These are phyloP conservation scores for Tolypocladium inflatum DNA, from an alignment of 2,329 filamentous ascomycete genomes.

Conservation along the genomic window DNA sequence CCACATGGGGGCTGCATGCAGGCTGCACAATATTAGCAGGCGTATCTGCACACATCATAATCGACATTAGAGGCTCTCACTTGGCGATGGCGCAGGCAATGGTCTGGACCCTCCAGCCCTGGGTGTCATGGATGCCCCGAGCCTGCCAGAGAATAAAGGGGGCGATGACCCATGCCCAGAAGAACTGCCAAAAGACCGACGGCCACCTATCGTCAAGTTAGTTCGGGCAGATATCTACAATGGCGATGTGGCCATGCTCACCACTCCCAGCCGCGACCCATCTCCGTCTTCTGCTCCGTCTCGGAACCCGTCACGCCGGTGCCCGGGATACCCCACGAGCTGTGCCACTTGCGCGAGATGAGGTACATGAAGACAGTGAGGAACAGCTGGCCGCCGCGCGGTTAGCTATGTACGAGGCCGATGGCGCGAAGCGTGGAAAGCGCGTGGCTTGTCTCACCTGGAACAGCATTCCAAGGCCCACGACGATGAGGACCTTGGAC, in stretches of 20 bases:
- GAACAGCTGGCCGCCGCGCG: slow-evolving; percentile 32
- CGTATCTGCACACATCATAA: background rate
- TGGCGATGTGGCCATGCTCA: slow-evolving; percentile 7
- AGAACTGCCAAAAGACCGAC: slow-evolving; percentile 49
- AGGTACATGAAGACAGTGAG: slow-evolving; percentile 49
- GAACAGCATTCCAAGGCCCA: slow-evolving; percentile 43
- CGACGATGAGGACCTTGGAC: slow-evolving; percentile 34
- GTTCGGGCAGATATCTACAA: background rate
- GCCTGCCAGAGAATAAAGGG: slow-evolving; percentile 51
- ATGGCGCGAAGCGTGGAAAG: background rate
- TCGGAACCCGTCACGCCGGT: slow-evolving; percentile 47
- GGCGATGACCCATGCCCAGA: slow-evolving; percentile 52
- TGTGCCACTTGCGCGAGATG: slow-evolving; percentile 53
- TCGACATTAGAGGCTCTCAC: slow-evolving; percentile 16
- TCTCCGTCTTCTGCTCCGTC: slow-evolving; percentile 34
- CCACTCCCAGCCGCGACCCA: slow-evolving; percentile 54
- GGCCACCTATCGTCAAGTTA: slow-evolving; percentile 33
- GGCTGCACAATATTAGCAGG: slow-evolving; percentile 22
- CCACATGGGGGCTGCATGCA: slow-evolving; percentile 58
- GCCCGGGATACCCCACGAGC: slow-evolving; percentile 47
- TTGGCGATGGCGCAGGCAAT: slow-evolving; percentile 35
- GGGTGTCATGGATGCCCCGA: slow-evolving; percentile 51
- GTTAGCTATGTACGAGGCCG: background rate
- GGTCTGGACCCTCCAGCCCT: slow-evolving; percentile 56
- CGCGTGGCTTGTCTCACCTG: slow-evolving; percentile 32